Base-by-base conservation (phyloP, 2,329 filamentous ascomycete genomes). In the Setomelanomma holmii region DNA sequence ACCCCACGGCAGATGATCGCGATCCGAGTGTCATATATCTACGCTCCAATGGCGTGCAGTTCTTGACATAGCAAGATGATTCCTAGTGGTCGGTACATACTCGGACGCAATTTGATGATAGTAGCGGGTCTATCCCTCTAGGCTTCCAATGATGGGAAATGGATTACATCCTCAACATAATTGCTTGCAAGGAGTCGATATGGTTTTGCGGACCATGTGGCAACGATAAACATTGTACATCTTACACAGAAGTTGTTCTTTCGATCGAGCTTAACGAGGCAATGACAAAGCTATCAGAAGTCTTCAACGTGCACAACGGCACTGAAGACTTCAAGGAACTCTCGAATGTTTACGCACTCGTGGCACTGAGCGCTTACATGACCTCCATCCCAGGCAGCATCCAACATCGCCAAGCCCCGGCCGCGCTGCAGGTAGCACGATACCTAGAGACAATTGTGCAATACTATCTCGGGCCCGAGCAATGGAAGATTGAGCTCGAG, bases 401-500 rank as follows among this genome's bases (percentile, higher is more conserved):
- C 30, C 43, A 46, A 17, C 16, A 27, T 20, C 30, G 43, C 17
- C 30, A n/a, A 12, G 43, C 21, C n/a, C 14, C 30, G 14, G 23
- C 30, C 20, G 43, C 43, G 8, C 19, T 39, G 4, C 43, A 46
- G 19, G 30, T 21, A 11, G 23, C 43, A 17, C 43, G 43, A 30
- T 46, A 46, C 20, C 43, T 46, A 5, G 21, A 46, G 14, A 17
- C 14, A 6, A 34, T 30, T 12, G 21, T 19, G 17, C 43, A 46
- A 16, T 21, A 11, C 10, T 17, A 39, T 30, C 30, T 46, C 22
- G 24, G 11, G 23, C 24, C 38, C 16, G 45, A 39, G 19, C 45
- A 47, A 21, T 40, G 34, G 36, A 47, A 47, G 21, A n/a, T 47
- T 16, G 45, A 47, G 17, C 22, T 47, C 20, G 36, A 47, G 17